Conservation (phyloP, 2,329 filamentous ascomycete species). For the Calonectria multiphialidica region DNA sequence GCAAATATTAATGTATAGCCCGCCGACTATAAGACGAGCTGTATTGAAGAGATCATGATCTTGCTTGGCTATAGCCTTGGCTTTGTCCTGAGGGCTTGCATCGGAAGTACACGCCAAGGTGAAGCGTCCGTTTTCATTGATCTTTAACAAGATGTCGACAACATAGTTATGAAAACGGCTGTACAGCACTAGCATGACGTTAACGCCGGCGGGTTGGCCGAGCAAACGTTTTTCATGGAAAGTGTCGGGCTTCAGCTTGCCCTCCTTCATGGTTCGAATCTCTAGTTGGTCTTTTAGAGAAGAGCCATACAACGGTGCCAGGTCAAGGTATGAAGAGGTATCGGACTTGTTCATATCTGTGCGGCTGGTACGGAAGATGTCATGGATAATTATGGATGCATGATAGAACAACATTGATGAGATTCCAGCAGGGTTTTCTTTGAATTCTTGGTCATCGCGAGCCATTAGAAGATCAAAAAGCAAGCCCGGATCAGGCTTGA, state of each 20-base stretch:
- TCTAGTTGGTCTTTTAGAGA: conserved; percentile 71
- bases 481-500: conserved; percentile 73
- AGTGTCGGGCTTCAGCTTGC: conserved; percentile 78
- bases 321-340: conserved; percentile 81
- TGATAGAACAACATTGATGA: conserved; percentile 82
- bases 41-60: conserved; percentile 69
- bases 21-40: conserved; percentile 64
- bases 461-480: conserved; percentile 78
- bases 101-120: conserved; percentile 19
- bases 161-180: conserved; percentile 78
- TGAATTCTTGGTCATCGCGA: conserved; percentile 61
- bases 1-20: conserved; percentile 68
- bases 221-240: conserved; percentile 76
- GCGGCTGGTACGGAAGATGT: conserved; percentile 60
- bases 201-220: conserved; percentile 77
- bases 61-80: conserved; percentile 54
- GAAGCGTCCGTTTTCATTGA: conserved; percentile 77
- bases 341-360: conserved; percentile 72
- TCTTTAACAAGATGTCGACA: conserved; percentile 70
- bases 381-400: conserved; percentile 69
- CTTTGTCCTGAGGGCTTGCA: conserved; percentile 41
- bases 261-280: conserved; percentile 73
- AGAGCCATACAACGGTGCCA: conserved; percentile 79
- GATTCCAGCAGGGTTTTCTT: conserved; percentile 77
- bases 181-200: conserved; percentile 76